These are phyloP conservation scores for Ceratocystiopsis minuta DNA, from an alignment of 2,329 filamentous ascomycete genomes.

Conservation along the genomic window DNA sequence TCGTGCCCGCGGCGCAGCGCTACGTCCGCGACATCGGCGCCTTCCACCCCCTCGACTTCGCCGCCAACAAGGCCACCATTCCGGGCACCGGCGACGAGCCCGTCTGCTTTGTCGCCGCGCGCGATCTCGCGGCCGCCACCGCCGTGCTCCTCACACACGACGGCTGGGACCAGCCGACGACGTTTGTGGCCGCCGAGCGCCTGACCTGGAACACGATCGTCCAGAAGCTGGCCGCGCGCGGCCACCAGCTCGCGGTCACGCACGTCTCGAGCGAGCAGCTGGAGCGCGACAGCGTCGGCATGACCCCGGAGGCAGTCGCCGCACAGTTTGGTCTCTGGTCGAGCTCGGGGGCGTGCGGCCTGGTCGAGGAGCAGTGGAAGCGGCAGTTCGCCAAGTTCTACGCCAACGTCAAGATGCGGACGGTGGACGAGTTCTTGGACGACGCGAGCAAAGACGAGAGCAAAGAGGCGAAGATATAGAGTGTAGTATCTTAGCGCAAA, in stretches of 20 bases:
- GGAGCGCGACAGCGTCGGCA: neutral
- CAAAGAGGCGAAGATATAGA: neutral
- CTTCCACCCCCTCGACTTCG: neutral
- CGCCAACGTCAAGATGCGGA: neutral
- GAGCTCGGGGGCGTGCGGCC: neutral
- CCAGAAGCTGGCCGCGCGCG: neutral
- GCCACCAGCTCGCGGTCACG: neutral
- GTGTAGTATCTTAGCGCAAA: too few species aligned
- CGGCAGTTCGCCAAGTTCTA: slow-evolving; percentile 1
- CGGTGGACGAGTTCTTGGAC: neutral
- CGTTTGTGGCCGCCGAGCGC: slow-evolving; percentile 1
- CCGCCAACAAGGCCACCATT: neutral
- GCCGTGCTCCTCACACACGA: neutral
- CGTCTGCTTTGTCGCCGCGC: slow-evolving; percentile 1
- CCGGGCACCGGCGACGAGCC: slow-evolving; percentile 2
- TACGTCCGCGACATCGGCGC: slow-evolving; percentile 2
- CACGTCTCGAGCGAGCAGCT: neutral
- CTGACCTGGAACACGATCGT: slow-evolving; percentile 2
- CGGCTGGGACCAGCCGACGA: neutral
- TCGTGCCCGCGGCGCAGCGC: slow-evolving; percentile 1
- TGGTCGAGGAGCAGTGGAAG: neutral
- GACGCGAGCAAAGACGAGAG: neutral
- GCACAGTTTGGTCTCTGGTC: slow-evolving; percentile 2
- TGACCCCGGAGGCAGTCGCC: neutral
- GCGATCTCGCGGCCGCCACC: slow-evolving; percentile 1